Evolutionary conservation across 2,329 filamentous ascomycete genomes (phyloP), one percentile per base, ranked within the genome.

Genomic region (Aspergillus quadricinctus): DNA sequence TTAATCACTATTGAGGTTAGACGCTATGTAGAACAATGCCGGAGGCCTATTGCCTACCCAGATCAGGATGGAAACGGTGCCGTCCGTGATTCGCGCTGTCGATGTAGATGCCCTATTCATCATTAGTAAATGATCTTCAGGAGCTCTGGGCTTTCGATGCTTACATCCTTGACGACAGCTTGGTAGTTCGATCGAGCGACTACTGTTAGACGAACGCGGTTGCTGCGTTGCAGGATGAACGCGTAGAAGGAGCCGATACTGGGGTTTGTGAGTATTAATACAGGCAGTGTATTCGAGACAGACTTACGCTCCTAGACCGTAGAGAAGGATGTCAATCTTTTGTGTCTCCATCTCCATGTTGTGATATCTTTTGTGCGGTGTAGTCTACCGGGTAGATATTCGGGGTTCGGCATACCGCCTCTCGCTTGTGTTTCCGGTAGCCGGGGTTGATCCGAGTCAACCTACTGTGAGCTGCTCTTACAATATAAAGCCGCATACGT

Each of bases 181-280:
- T 77, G 71, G 49, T 78, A 78, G 52, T 79, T 79, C 1, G 77
- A 79, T 56, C 77, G 72, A 8, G 77, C 77, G 11, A 77, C 72
- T 0, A 78, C 77, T 0, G 74, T 76, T 17, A 79, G 57, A 4
- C 69, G 70, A 8, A 79, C 74, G 23, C 68, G 69, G 2, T 73
- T 59, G 31, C 67, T 71, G 2, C 78, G 75, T 52, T 72, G 76
- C 0, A 83, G 63, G 37, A 84, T 77, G 57, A 83, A 84, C 7
- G 80, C 78, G 62, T 84, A 84, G 60, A 84, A 84, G 2, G 80
- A 82, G 28, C 82, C 82, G 52, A 84, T 83, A 0, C 81, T 83
- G 48, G 4, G 31, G 1, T 49, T 17, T n/a, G 31, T 61, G 0
- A 31, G 3, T 31, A 1, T 31, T 1, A 4, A 31, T 11, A 14